Base-by-base conservation (phyloP, 495 filamentous ascomycete species). In the Penicillium tannophilum region DNA sequence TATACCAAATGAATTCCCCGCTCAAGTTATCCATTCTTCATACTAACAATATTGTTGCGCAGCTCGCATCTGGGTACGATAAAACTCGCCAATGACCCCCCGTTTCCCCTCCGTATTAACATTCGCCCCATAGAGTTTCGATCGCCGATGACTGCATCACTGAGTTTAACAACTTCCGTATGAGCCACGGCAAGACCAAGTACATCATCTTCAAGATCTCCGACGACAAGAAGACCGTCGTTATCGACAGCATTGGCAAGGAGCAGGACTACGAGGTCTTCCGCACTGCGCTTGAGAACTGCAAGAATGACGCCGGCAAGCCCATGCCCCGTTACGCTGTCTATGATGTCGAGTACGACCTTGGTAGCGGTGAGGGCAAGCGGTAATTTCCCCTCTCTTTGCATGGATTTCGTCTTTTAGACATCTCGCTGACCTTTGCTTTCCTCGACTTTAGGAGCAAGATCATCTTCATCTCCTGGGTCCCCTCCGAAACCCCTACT, bases 191-290 rank as follows among this genome's bases (percentile, higher is more conserved):
- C 57, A 87, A 87, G 76, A 79, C 86, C 81, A 97, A 95, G 80
- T 98, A 86, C 81, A 88, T 98, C 80, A 90, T 98, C 86, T 98
- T 87, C 89, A 96, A 96, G 84, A 88, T 98, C 69, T 84, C 89
- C 63, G 91, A 96, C 76, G 86, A 97, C 84, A 90, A 90, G 86
- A 94, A 90, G 76, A 74, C 88, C 67, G 92, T 97, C 70, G 89
- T 89, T 45, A 84, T 97, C 66, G 86, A 88, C 39, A 90, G 95
- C 63, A 82, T 85, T 59, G 86, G 86, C 55, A 79, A 80, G 47
- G 79, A 82, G 26, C 73, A 81, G 63, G 81, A 87, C 66, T 93
- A 89, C 79, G 88, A 92, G 43, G 76, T 71, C 58, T 96, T 96
- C 84, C 89, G 90, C 63, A 76, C 86, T 68, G 90, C 89, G 83